phyloP scores from a whole-genome alignment of 345 rosid genomes.

The Pistacia atlantica region DNA sequence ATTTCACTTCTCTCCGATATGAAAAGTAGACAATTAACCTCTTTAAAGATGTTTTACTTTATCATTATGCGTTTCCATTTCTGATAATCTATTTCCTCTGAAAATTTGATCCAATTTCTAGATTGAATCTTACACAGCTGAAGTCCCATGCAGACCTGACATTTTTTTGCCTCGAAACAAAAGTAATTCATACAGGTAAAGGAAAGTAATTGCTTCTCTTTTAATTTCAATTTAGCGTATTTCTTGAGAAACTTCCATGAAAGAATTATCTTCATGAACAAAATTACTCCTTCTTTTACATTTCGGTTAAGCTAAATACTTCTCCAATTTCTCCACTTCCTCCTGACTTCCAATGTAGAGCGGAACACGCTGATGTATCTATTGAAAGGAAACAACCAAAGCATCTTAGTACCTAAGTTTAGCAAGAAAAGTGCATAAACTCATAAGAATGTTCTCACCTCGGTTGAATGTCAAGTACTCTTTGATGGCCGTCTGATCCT shows the following conservation, averaged over 20 bases:
- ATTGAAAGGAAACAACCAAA: conserved; percentile 7
- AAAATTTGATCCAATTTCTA: too few species aligned
- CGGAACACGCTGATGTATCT: conserved; percentile 93
- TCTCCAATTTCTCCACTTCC: conserved; percentile 92
- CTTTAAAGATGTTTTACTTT: too few species aligned
- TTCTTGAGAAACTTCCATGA: not conserved
- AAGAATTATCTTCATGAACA: conserved; percentile 14
- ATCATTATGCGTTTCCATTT: too few species aligned
- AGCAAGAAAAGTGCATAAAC: not conserved
- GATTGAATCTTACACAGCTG: too few species aligned
- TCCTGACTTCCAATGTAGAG: conserved; percentile 88
- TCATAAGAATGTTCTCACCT: conserved; percentile 41
- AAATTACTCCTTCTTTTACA: conserved; percentile 28
- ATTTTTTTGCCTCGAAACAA: not conserved
- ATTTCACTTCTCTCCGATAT: not conserved
- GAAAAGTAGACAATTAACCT: not conserved
- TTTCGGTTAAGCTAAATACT: conserved; percentile 69
- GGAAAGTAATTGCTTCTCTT: not conserved
- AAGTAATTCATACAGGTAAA: conserved; percentile 2
- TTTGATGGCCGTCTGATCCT: conserved; percentile 86
- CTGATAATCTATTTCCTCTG: too few species aligned
- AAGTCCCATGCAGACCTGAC: not conserved
- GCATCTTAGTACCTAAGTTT: not conserved
- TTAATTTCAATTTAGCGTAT: conserved; percentile 10
- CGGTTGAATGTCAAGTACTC: conserved; percentile 89